A percentile compares a stretch with the other conserved stretches of the same genome.
Conservation (phyloP, 192 early-diverging fungal genomes). For the Gonapodya sp. region DNA sequence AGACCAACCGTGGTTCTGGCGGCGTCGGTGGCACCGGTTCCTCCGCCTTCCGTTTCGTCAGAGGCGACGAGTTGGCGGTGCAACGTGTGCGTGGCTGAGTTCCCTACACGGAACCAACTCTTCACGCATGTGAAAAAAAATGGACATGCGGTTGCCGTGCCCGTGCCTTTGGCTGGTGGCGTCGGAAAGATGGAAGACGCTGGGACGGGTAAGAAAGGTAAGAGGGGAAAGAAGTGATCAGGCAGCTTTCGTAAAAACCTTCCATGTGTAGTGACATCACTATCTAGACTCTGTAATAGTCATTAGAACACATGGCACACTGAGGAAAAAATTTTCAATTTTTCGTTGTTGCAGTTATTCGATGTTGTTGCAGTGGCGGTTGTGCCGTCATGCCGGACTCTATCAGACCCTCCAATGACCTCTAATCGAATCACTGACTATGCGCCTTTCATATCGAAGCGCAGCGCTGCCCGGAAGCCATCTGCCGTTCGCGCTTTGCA, state of each 20-base stretch:
- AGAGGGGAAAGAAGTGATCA: background rate
- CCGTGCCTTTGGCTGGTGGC: background rate
- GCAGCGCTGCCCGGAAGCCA: conserved; percentile 14
- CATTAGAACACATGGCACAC: too few relatives aligned
- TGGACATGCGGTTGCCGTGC: conserved; percentile 61
- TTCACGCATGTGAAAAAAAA: conserved; percentile 81
- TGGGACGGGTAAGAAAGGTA: background rate
- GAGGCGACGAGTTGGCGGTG: conserved; percentile 28
- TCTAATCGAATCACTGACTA: conserved; percentile 13
- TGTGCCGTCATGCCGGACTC: too few relatives aligned
- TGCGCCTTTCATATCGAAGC: conserved; percentile 3
- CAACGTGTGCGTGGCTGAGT: conserved; percentile 67
- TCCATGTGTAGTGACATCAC: too few relatives aligned
- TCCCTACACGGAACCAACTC: conserved; percentile 69
- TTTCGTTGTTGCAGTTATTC: too few relatives aligned
- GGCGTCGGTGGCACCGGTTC: background rate
- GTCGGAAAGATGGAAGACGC: background rate
- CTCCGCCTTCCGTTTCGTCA: background rate
- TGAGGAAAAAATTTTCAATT: too few relatives aligned
- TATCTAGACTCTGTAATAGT: too few relatives aligned
- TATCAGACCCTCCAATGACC: background rate
- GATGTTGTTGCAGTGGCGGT: too few relatives aligned
- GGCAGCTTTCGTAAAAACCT: too few relatives aligned
- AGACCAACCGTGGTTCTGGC: background rate
- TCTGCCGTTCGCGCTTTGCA: conserved; percentile 20